Evolutionary conservation across 2,329 filamentous ascomycete genomes (phyloP).

Genomic region (Fusarium redolens): DNA sequence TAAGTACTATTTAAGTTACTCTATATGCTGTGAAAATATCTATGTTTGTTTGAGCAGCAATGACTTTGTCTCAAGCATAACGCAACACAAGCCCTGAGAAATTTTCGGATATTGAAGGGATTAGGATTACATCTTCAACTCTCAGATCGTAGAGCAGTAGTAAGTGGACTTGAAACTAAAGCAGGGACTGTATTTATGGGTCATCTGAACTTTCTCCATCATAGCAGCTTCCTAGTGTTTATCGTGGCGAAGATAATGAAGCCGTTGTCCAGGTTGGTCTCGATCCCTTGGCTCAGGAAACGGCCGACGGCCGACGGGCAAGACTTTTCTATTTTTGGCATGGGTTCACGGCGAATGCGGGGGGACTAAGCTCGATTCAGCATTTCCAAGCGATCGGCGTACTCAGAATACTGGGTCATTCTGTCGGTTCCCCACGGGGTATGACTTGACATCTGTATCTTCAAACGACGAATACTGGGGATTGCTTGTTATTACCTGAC

Average conservation of each 20-base stretch:
- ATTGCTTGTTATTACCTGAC: fast-evolving
- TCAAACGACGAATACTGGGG: neutral
- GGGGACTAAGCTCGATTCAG: neutral
- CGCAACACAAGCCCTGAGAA: neutral
- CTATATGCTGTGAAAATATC: too few relatives aligned
- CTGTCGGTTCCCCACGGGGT: neutral
- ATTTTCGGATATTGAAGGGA: neutral
- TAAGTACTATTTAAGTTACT: too few relatives aligned
- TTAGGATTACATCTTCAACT: fast-evolving
- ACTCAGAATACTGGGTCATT: too few relatives aligned
- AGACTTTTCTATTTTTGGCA: neutral
- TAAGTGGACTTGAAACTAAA: fast-evolving
- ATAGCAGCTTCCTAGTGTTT: fast-evolving
- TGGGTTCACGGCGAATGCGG: fast-evolving
- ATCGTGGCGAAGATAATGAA: neutral
- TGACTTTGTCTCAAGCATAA: too few relatives aligned
- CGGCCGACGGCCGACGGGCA: neutral
- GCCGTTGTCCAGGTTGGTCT: fast-evolving
- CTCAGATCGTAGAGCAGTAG: fast-evolving
- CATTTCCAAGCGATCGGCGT: neutral
- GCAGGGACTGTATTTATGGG: fast-evolving
- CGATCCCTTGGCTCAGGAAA: fast-evolving
- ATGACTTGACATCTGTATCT: neutral
- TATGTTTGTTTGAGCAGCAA: too few relatives aligned
- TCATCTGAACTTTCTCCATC: fast-evolving